Evolutionary conservation across 129 eudicot species (phyloP).

Genomic region (Flaveria linearis): DNA sequence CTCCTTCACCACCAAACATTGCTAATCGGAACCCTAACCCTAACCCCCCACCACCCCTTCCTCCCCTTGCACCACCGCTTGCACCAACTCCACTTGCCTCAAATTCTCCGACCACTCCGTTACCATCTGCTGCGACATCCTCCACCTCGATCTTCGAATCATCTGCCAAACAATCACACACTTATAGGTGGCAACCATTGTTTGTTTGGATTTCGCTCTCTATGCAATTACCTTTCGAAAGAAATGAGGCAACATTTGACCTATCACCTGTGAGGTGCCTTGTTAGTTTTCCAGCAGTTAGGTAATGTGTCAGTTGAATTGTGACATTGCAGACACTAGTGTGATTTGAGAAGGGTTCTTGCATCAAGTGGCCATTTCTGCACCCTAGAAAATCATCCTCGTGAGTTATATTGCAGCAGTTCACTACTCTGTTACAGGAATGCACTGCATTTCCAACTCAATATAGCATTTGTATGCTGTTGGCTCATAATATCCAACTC

Average conservation of each 20-base stretch:
- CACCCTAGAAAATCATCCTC: constrained; percentile 11
- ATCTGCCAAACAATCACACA: no score
- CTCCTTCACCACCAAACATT: no score
- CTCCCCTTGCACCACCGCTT: no score
- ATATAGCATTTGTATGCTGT: not conserved
- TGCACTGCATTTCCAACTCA: constrained; percentile 11
- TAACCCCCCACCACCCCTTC: no score
- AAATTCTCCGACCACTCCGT: no score
- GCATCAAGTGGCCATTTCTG: constrained; percentile 3
- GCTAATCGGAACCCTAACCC: no score
- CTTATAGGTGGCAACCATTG: constrained; percentile 11
- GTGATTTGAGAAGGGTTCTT: constrained; percentile 10
- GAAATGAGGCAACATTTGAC: not conserved
- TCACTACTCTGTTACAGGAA: constrained; percentile 5
- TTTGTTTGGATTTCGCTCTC: constrained; percentile 4
- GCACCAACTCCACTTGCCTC: no score
- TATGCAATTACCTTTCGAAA: not conserved
- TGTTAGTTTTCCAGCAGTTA: not conserved
- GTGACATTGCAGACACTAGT: not conserved
- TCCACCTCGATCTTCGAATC: no score
- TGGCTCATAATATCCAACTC: not conserved
- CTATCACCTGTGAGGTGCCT: not conserved
- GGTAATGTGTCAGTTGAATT: not conserved
- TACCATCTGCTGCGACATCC: no score
- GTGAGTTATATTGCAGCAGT: constrained; percentile 4